A percentile compares a stretch with the other conserved stretches of the same genome.
phyloP scores from a whole-genome alignment of 306 rosid species.

The Carpinus fangiana region DNA sequence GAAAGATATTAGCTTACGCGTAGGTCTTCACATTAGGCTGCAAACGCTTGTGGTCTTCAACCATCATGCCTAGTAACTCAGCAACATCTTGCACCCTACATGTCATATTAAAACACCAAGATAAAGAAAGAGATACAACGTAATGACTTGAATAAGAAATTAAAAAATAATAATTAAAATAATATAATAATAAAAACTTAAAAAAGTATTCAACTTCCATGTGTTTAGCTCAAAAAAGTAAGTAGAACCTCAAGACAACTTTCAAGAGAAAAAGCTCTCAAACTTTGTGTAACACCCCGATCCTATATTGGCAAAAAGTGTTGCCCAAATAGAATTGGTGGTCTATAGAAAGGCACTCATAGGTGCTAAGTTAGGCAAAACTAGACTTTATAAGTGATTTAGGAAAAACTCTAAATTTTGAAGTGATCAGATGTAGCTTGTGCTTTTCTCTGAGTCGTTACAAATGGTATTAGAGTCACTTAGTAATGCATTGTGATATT shows the following conservation, averaged over 20 bases:
- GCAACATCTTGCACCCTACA: slow-evolving; percentile 94
- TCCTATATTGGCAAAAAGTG: no score
- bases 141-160: not conserved
- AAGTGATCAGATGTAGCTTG: no score
- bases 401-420: no score
- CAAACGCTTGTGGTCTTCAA: slow-evolving; percentile 84
- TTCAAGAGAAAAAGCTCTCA: not conserved
- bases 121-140: slow-evolving; percentile 10
- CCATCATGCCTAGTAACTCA: slow-evolving; percentile 98
- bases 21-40: slow-evolving; percentile 89
- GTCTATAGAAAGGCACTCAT: no score
- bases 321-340: no score
- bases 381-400: no score
- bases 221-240: not conserved
- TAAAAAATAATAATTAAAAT: no score
- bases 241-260: not conserved
- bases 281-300: not conserved
- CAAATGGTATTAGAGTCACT: no score
- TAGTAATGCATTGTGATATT: no score
- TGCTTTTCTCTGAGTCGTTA: no score
- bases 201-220: not conserved
- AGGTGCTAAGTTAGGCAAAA: no score
- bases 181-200: not conserved
- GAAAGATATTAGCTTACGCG: slow-evolving; percentile 53
- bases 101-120: slow-evolving; percentile 25